A percentile compares a stretch with the other conserved stretches of the same genome.
phyloP scores from a whole-genome alignment of 176 grass and related monocot species.

The Oryza glumipatula region DNA sequence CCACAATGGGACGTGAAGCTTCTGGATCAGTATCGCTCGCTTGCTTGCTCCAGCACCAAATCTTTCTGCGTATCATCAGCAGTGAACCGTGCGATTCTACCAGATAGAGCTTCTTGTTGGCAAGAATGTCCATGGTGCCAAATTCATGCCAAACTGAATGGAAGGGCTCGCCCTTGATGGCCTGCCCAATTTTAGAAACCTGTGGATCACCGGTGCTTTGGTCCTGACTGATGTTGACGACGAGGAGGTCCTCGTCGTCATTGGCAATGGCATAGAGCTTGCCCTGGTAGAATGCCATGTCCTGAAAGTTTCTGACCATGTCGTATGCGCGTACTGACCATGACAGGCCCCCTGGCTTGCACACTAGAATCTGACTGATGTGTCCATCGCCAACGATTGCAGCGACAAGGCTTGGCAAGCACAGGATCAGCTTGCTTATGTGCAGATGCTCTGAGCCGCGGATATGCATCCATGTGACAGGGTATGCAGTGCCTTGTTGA shows the following conservation, averaged over 20 bases:
- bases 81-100: neutral
- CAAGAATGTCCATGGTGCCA: neutral
- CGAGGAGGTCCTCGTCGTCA: accelerated
- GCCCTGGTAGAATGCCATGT: conserved; percentile 17
- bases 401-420: neutral
- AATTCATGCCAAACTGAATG: too few relatives aligned
- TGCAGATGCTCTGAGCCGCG: neutral
- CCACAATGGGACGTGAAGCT: neutral
- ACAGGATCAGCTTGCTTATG: neutral
- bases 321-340: neutral
- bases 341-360: neutral
- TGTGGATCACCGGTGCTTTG: neutral
- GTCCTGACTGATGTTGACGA: neutral
- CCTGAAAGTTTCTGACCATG: accelerated
- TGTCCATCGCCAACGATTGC: neutral
- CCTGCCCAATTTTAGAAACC: neutral
- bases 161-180: neutral
- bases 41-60: neutral
- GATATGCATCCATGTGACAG: neutral
- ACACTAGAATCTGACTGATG: neutral
- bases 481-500: too few relatives aligned
- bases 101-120: neutral
- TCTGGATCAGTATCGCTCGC: too few relatives aligned
- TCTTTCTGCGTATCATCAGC: neutral
- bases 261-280: neutral